Evolutionary conservation across 2,329 filamentous ascomycete species (phyloP).

Genomic region (Paraconiothyrium sp.): DNA sequence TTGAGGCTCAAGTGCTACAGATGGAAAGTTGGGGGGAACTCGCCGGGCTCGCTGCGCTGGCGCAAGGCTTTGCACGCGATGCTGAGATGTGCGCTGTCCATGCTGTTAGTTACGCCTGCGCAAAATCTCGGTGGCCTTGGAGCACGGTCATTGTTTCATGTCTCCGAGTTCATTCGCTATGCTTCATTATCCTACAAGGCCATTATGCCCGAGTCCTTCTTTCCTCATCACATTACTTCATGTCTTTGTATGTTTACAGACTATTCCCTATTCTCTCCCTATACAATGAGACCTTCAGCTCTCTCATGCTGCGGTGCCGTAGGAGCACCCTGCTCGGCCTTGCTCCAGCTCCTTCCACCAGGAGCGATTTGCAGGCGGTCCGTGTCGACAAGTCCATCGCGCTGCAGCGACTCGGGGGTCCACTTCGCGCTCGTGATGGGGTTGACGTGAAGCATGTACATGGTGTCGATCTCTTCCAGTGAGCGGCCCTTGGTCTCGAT

Average conservation of each 20-base stretch:
- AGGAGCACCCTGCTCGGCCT: slow-evolving; percentile 38
- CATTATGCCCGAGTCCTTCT: not conserved
- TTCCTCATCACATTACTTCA: not conserved
- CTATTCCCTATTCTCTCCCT: not conserved
- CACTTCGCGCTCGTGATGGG: slow-evolving; percentile 71
- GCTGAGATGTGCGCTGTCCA: not conserved
- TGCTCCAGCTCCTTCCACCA: slow-evolving; percentile 45
- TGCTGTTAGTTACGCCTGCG: slow-evolving; percentile 3
- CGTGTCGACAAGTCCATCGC: slow-evolving; percentile 45
- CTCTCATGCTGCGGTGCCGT: slow-evolving; percentile 9
- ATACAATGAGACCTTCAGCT: slow-evolving; percentile 4
- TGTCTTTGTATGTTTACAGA: not conserved
- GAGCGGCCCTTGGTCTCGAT: slow-evolving; percentile 78
- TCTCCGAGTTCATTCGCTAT: slow-evolving; percentile 3
- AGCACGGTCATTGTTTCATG: slow-evolving; percentile 8
- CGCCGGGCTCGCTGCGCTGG: not conserved
- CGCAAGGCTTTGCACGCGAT: not conserved
- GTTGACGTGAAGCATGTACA: slow-evolving; percentile 72
- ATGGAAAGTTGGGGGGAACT: not conserved
- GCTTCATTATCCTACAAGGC: slow-evolving; percentile 3
- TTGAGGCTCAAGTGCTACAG: too few relatives aligned
- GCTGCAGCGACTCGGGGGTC: slow-evolving; percentile 43
- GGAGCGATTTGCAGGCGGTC: slow-evolving; percentile 44
- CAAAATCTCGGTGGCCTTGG: not conserved
- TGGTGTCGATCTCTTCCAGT: slow-evolving; percentile 79